These are phyloP conservation scores for Gnomoniopsis sp. DNA, from an alignment of 2,329 filamentous ascomycete genomes.

Conservation along the genomic window DNA sequence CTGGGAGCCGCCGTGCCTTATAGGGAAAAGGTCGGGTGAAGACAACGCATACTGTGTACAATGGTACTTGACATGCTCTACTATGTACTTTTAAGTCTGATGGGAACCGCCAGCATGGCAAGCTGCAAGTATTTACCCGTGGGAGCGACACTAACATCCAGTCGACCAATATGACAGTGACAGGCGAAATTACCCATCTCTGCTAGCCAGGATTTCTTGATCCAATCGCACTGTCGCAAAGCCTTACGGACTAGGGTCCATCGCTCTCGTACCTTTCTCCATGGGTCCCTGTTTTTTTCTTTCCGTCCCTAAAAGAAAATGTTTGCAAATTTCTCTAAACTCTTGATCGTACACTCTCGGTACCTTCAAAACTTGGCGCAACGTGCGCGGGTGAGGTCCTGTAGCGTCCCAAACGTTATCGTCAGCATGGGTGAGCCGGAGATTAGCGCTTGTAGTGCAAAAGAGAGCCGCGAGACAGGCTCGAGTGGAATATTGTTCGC, in stretches of 20 bases:
- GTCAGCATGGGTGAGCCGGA: background rate
- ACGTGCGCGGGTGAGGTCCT: background rate
- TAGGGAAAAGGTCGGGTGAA: background rate
- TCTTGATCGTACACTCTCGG: background rate
- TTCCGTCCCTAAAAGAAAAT: background rate
- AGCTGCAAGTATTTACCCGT: background rate
- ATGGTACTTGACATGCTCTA: background rate
- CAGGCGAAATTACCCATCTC: constrained; percentile 14
- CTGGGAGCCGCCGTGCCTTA: background rate
- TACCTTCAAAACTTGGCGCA: too few species aligned
- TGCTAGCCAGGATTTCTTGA: constrained; percentile 5
- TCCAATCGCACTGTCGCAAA: constrained; percentile 6
- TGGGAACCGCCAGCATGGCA: too few species aligned
- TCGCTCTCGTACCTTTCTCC: background rate
- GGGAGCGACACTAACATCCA: background rate
- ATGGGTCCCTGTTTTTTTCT: background rate
- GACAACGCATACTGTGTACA: background rate
- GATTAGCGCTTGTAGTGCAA: background rate
- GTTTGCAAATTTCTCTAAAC: too few species aligned
- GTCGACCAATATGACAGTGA: background rate
- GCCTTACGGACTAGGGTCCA: background rate
- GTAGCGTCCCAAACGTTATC: background rate
- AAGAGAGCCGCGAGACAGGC: too few species aligned
- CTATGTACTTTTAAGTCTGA: background rate
- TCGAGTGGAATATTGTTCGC: background rate